Conservation (phyloP, 2,329 filamentous ascomycete genomes). For the Pseudocercospora pini-densiflorae region DNA sequence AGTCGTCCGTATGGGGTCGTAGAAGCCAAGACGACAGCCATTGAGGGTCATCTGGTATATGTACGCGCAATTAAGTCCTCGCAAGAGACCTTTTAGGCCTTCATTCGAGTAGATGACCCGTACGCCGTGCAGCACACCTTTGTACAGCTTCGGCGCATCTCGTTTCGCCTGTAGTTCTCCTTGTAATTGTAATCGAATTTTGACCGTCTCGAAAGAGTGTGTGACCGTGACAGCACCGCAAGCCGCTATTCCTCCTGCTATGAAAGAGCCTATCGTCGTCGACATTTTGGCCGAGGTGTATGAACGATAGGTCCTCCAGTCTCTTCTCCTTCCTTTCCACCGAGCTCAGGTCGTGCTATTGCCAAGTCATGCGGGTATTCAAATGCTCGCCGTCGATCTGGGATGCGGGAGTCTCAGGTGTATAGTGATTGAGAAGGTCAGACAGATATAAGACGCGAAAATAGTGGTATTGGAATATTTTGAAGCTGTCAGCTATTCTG, state of each 20-base stretch:
- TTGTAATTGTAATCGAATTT: slow-evolving; percentile 96
- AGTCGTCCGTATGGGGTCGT: slow-evolving; percentile 84
- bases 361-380: slow-evolving; percentile 14
- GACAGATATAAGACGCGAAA: background rate
- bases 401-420: too few relatives aligned
- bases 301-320: background rate
- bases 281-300: slow-evolving; percentile 43
- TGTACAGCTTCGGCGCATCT: slow-evolving; percentile 85
- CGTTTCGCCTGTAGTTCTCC: slow-evolving; percentile 90
- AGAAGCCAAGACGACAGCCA: slow-evolving; percentile 94
- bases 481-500: background rate
- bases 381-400: background rate
- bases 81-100: slow-evolving; percentile 81
- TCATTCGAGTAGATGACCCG: slow-evolving; percentile 90
- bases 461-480: background rate
- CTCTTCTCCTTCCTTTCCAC: slow-evolving; percentile 6
- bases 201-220: slow-evolving; percentile 98
- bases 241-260: slow-evolving; percentile 94
- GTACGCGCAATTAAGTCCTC: slow-evolving; percentile 91
- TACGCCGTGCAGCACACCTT: slow-evolving; percentile 88
- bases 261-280: slow-evolving; percentile 71
- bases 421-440: too few relatives aligned
- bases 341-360: slow-evolving; percentile 12
- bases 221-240: slow-evolving; percentile 97
- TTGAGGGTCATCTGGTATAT: slow-evolving; percentile 96